Conservation (phyloP, 2,329 filamentous ascomycete genomes). For the Pseudocercospora pini-densiflorae region DNA sequence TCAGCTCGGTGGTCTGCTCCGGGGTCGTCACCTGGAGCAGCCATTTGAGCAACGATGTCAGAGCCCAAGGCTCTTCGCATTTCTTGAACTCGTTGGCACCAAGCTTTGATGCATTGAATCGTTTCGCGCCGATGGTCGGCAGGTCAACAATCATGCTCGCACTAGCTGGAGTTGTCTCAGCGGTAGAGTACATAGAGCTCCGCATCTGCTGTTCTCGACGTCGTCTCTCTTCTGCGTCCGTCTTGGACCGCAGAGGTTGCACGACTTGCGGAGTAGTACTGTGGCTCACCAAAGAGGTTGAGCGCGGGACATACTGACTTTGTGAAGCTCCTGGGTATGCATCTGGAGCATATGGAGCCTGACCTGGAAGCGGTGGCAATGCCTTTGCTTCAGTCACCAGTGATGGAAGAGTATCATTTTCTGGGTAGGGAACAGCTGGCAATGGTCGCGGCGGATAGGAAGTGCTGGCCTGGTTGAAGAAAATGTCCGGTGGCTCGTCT, state of each 20-base stretch:
- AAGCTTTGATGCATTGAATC: slow-evolving; percentile 85
- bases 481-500: slow-evolving; percentile 80
- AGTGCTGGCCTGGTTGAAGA: slow-evolving; percentile 84
- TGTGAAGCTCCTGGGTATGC: slow-evolving; percentile 33
- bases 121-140: slow-evolving; percentile 51
- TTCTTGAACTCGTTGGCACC: slow-evolving; percentile 79
- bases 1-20: slow-evolving; percentile 87
- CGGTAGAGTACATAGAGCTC: slow-evolving; percentile 45
- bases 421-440: slow-evolving; percentile 66
- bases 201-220: slow-evolving; percentile 52
- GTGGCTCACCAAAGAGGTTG: slow-evolving; percentile 81
- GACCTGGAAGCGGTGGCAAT: slow-evolving; percentile 25
- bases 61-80: slow-evolving; percentile 88
- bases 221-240: slow-evolving; percentile 77
- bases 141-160: slow-evolving; percentile 35
- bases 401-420: slow-evolving; percentile 43
- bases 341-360: slow-evolving; percentile 32
- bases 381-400: slow-evolving; percentile 25
- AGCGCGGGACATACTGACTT: slow-evolving; percentile 63
- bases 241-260: slow-evolving; percentile 88
- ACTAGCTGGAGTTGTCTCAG: slow-evolving; percentile 45
- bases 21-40: slow-evolving; percentile 74
- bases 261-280: slow-evolving; percentile 78
- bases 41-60: slow-evolving; percentile 87
- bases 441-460: slow-evolving; percentile 58